Evolutionary conservation across 2,329 filamentous ascomycete genomes (phyloP).

Genomic region (Botrytis deweyae): DNA sequence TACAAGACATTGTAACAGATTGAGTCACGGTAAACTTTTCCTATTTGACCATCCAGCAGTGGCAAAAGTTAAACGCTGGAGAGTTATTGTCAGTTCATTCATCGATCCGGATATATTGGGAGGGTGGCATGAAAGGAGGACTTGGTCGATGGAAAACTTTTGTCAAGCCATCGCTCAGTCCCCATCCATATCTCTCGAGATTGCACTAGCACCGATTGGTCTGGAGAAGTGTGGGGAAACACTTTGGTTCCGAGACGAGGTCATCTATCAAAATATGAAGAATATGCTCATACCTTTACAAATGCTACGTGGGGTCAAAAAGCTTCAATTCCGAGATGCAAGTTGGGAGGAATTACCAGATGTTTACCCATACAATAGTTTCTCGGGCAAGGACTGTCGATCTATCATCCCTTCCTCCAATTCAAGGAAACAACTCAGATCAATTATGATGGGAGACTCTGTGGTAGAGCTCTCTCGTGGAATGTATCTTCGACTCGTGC

Average conservation of each 20-base stretch:
- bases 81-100: not conserved
- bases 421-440: not conserved
- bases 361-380: not conserved
- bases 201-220: not conserved
- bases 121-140: not conserved
- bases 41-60: not conserved
- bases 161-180: not conserved
- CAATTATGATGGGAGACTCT: not conserved
- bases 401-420: not conserved
- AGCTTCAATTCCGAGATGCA: not conserved
- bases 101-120: not conserved
- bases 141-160: not conserved
- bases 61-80: not conserved
- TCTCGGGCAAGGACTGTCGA: not conserved
- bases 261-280: not conserved
- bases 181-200: not conserved
- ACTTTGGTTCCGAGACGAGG: not conserved
- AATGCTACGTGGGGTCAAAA: not conserved
- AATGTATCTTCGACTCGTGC: not conserved
- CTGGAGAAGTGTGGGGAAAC: not conserved
- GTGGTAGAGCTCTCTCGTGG: not conserved
- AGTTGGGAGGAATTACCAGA: not conserved
- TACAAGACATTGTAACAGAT: not conserved
- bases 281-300: not conserved
- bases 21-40: not conserved